Percentiles rank a stretch among this genome's conserved stretches.
Conservation (phyloP, 106 monocot genomes). For the Dendrobium chrysotoxum region DNA sequence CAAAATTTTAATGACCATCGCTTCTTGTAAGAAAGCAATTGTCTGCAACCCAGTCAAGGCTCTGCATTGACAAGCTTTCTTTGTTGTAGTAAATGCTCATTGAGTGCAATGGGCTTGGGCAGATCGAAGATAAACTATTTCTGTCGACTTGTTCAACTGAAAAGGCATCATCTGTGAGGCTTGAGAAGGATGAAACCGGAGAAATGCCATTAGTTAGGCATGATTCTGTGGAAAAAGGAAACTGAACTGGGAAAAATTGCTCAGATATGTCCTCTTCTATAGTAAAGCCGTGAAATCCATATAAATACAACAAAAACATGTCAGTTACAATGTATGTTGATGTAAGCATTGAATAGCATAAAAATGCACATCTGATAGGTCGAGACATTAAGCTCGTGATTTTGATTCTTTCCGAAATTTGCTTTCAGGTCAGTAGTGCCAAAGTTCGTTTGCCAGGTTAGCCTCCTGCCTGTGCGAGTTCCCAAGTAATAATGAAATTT, state of each 20-base stretch:
- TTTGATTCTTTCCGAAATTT: slow-evolving; percentile 58
- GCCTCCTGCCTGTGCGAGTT: slow-evolving; percentile 79
- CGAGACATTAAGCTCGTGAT: slow-evolving; percentile 80
- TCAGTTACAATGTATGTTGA: neutral
- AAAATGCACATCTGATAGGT: slow-evolving; percentile 96
- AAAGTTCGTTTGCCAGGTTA: slow-evolving; percentile 92
- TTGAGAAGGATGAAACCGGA: too few relatives aligned
- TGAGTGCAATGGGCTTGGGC: neutral
- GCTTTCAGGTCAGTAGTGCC: slow-evolving; percentile 89
- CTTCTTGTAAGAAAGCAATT: neutral
- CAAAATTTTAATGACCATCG: neutral
- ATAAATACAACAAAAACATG: neutral
- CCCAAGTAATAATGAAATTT: slow-evolving; percentile 76
- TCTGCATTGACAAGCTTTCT: slow-evolving; percentile 2
- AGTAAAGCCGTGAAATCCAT: neutral
- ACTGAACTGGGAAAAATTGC: neutral
- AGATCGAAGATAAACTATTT: neutral
- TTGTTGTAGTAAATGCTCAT: neutral
- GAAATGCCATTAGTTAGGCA: too few relatives aligned
- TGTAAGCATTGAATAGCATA: slow-evolving; percentile 74
- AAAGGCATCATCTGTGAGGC: neutral
- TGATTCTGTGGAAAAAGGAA: slow-evolving; percentile 5
- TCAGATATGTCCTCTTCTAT: slow-evolving; percentile 1
- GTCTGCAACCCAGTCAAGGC: neutral
- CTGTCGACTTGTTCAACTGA: neutral